Conservation (phyloP, 495 filamentous ascomycete genomes). For the Pyronema omphalodes region DNA sequence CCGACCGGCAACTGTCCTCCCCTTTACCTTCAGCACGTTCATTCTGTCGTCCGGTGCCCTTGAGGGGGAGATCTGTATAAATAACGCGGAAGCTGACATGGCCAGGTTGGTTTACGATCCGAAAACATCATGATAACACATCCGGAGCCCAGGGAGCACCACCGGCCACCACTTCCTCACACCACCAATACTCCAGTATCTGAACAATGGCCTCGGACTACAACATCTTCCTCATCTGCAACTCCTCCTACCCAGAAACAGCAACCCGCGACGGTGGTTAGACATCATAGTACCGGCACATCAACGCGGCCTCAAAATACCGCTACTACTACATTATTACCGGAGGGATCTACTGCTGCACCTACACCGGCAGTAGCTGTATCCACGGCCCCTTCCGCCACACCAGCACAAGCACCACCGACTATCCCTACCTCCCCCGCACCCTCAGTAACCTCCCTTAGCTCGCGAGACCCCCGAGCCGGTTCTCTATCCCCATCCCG, state of each 20-base stretch:
- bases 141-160: conserved; percentile 21
- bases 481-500: conserved; percentile 6
- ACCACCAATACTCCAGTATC: conserved; percentile 1
- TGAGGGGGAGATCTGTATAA: neutral
- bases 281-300: neutral
- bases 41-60: too few relatives aligned
- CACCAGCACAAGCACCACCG: too few relatives aligned
- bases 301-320: too few relatives aligned
- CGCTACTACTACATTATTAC: too few relatives aligned
- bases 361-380: too few relatives aligned
- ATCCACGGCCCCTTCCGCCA: too few relatives aligned
- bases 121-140: conserved; percentile 26
- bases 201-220: neutral
- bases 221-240: neutral
- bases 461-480: conserved; percentile 7
- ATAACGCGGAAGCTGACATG: conserved; percentile 10
- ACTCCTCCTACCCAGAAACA: neutral
- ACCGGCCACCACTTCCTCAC: conserved; percentile 18
- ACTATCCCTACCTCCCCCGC: too few relatives aligned
- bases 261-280: neutral
- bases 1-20: too few relatives aligned
- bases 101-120: conserved; percentile 24
- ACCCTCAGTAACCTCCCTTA: conserved; percentile 8
- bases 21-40: too few relatives aligned
- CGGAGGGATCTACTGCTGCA: too few relatives aligned